These are phyloP conservation scores for Ophiostoma piceae DNA, from an alignment of 2,329 filamentous ascomycete species.

Conservation along the genomic window DNA sequence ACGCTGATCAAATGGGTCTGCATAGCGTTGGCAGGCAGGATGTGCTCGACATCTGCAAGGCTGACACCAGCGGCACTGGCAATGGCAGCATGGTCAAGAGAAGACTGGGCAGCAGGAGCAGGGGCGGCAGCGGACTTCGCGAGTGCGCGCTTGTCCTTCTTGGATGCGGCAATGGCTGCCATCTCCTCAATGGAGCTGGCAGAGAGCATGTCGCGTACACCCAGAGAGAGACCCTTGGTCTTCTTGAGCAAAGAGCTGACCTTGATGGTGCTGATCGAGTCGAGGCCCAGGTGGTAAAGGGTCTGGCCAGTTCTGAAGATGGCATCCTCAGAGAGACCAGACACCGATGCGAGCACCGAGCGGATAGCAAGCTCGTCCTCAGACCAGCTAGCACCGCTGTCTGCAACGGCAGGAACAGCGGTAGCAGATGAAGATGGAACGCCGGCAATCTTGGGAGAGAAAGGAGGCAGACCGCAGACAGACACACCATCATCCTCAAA, in stretches of 20 bases:
- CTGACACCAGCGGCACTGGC: conserved; percentile 37
- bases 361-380: conserved; percentile 39
- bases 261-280: conserved; percentile 90
- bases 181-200: conserved; percentile 62
- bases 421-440: too few species aligned
- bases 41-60: conserved; percentile 44
- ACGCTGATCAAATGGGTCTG: conserved; percentile 75
- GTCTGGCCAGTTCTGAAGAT: conserved; percentile 56
- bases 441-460: conserved; percentile 29
- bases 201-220: conserved; percentile 65
- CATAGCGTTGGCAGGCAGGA: conserved; percentile 68
- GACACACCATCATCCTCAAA: conserved; percentile 51
- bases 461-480: conserved; percentile 58
- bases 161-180: conserved; percentile 34
- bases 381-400: conserved; percentile 34
- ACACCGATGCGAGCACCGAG: conserved; percentile 50
- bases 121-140: not conserved
- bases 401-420: not conserved
- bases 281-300: conserved; percentile 79
- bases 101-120: not conserved
- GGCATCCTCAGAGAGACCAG: conserved; percentile 50
- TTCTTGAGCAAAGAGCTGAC: conserved; percentile 65
- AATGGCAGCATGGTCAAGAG: conserved; percentile 11
- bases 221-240: conserved; percentile 51
- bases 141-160: conserved; percentile 8